Evolutionary conservation across 352 stramenopile genomes (phyloP), one percentile per base, ranked within the genome.

Genomic region (Globisporangium nagaii): DNA sequence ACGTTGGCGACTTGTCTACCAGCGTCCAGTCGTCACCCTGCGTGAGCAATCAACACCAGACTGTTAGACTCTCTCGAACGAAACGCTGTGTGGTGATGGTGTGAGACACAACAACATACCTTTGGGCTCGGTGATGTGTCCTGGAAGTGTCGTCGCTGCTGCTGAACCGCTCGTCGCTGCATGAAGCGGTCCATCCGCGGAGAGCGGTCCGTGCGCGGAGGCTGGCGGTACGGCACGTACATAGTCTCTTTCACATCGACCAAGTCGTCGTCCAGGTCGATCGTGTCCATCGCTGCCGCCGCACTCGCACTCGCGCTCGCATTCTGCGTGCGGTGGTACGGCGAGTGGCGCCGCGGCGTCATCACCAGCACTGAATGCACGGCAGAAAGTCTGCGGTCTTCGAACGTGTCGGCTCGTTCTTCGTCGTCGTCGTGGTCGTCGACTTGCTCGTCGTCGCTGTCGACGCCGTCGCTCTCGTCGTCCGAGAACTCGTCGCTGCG

Each of bases 401-500:
- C 53, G 40, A 60, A 60, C 7, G 53, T 60, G 27, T 60, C 53
- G 17, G 30, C 27, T 11, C 22, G 37, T 22, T 60, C 53, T 19
- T 54, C 42, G 1, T 41, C 20, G n/a, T 70, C 70, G 3, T 63
- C 46, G 1, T 68, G 48, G 3, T 70, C 62, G 2, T 75, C 65
- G 7, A 70, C 62, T 2, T 60, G 48, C 2, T 85, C 71, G 4
- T 83, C 75, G 3, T 87, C 75, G 27, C 67, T 73, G 42, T 79
- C 75, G 37, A 81, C 75, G 31, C 80, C 80, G 55, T 90, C 80
- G 63, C 80, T 90, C 63, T 90, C 80, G 42, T 79, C 80, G 66
- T 90, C 80, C 17, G 80, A 88, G 65, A 90, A 90, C 58, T 90
- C 80, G 70, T 90, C 78, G 55, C 77, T 88, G 27, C 73, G 70